These are phyloP conservation scores for Aureobasidium uvarum DNA, from an alignment of 2,329 filamentous ascomycete genomes.

Conservation along the genomic window DNA sequence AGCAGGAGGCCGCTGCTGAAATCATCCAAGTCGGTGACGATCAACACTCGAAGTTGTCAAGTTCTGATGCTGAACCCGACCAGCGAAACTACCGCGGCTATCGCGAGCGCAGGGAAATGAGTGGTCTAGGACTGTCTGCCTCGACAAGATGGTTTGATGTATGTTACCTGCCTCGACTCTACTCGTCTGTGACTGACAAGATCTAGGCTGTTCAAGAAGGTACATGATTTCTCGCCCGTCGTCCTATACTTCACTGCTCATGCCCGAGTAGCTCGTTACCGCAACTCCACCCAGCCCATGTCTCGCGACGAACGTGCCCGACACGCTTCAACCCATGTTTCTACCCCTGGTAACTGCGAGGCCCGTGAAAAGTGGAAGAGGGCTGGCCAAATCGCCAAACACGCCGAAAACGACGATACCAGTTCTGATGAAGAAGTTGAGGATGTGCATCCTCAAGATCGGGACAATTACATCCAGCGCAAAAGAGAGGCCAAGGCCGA, in stretches of 20 bases:
- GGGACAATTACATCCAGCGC: slow-evolving; percentile 37
- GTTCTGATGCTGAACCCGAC: slow-evolving; percentile 37
- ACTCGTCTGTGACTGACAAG: slow-evolving; percentile 3
- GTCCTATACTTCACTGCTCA: slow-evolving; percentile 20
- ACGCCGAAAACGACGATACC: slow-evolving; percentile 67
- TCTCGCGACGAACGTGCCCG: slow-evolving; percentile 41
- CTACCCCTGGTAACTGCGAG: slow-evolving; percentile 23
- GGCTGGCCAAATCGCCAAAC: slow-evolving; percentile 65
- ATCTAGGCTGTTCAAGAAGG: slow-evolving; percentile 38
- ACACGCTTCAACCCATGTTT: slow-evolving; percentile 7
- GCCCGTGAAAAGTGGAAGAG: slow-evolving; percentile 72
- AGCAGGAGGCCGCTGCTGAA: slow-evolving; percentile 36
- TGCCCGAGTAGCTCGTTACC: slow-evolving; percentile 52
- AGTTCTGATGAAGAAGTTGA: slow-evolving; percentile 50
- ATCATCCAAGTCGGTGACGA: slow-evolving; percentile 34
- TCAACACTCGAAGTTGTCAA: slow-evolving; percentile 28
- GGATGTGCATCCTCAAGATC: slow-evolving; percentile 39
- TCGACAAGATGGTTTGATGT: slow-evolving; percentile 70
- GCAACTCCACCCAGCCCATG: slow-evolving; percentile 49
- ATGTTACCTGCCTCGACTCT: slow-evolving; percentile 30
- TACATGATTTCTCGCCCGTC: slow-evolving; percentile 26
- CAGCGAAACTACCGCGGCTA: slow-evolving; percentile 73
- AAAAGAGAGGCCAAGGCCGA: slow-evolving; percentile 54
- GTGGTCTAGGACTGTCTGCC: slow-evolving; percentile 67
- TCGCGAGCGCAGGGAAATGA: slow-evolving; percentile 66